Evolutionary conservation across 352 stramenopile genomes (phyloP), one percentile per base, ranked within the genome.

Genomic region (Pythium volutum): DNA sequence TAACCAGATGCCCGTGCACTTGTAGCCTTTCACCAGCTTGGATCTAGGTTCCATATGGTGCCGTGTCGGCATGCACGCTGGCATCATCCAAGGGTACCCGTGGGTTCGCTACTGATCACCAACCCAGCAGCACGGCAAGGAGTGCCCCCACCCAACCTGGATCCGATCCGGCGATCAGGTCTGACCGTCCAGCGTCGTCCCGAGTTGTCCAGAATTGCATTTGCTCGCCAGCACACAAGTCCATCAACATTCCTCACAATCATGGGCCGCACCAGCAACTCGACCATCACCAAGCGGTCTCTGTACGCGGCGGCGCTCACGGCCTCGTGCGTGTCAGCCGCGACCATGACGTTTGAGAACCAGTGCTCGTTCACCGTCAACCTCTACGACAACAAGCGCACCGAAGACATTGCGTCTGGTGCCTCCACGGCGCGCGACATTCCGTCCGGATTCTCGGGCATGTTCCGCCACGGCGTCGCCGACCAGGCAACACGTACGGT

Each of bases 301-400:
- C 75, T 82, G 63, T 60, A 65, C 49, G 70, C 70, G 3, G 43
- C 79, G 29, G 29, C 69, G 20, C 53, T 77, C 52, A 41, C 73
- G 36, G 64, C 67, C 41, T 56, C 74, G 26, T 66, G 54, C 16
- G 64, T 66, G 27, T 64, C 73, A 12, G 68, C 67, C 10, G 65
- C 60, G 16, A 75, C 69, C 18, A 63, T 86, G 34, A 82, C 47
- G 41, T 86, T 88, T 53, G 62, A 69, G 18, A 88, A 88, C 71
- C 70, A 75, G 45, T 86, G 76, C 58, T 68, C 59, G 23, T 62
- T 77, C 42, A 62, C 52, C 46, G 77, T 89, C 64, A 66, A 73
- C 14, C 51, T 89, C 31, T 87, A 84, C 56, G 76, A 87, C 72
- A 87, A 89, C 62, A 67, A 34, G 27, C 66, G 59, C 38, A 74